A percentile compares a stretch with the other conserved stretches of the same genome.
Evolutionary conservation across 2,329 filamentous ascomycete genomes (phyloP).

Genomic region (Penicillium sclerotigenum): DNA sequence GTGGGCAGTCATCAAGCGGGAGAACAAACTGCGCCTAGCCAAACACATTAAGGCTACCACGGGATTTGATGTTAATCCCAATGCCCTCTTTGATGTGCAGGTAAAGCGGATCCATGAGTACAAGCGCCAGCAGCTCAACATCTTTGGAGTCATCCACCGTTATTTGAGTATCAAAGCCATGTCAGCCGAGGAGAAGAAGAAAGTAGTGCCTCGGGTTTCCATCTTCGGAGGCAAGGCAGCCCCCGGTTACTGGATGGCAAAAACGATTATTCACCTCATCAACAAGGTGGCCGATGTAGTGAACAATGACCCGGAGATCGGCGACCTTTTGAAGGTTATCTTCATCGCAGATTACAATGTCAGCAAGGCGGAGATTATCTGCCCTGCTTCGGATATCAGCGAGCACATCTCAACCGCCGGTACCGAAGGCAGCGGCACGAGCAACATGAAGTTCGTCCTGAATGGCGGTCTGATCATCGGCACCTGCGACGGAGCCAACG

Average conservation of each 20-base stretch:
- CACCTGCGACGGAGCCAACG: slow-evolving; percentile 95
- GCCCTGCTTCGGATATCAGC: slow-evolving; percentile 89
- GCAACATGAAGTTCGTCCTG: slow-evolving; percentile 99
- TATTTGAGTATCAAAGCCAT: slow-evolving; percentile 87
- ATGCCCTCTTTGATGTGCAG: slow-evolving; percentile 90
- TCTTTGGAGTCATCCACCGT: slow-evolving; percentile 94
- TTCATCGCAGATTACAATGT: slow-evolving; percentile 99
- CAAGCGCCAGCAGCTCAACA: slow-evolving; percentile 98
- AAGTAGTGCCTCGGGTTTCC: slow-evolving; percentile 79
- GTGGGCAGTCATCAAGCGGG: slow-evolving; percentile 94
- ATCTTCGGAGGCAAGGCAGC: slow-evolving; percentile 98
- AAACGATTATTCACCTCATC: slow-evolving; percentile 95
- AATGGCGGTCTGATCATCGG: slow-evolving; percentile 97
- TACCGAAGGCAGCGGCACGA: slow-evolving; percentile 82
- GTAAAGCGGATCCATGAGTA: slow-evolving; percentile 99
- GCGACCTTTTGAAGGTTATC: slow-evolving; percentile 92
- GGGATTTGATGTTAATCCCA: slow-evolving; percentile 78
- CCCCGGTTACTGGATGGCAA: slow-evolving; percentile 99
- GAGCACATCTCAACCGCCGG: slow-evolving; percentile 98
- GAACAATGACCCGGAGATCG: slow-evolving; percentile 88
- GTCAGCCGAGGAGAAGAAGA: slow-evolving; percentile 79
- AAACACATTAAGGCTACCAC: slow-evolving; percentile 83
- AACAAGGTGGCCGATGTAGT: slow-evolving; percentile 87
- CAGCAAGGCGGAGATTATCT: slow-evolving; percentile 97
- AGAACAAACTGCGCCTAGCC: slow-evolving; percentile 89